Evolutionary conservation across 169 alveolate genomes (phyloP).

Genomic region (Plasmodium coatneyi): DNA sequence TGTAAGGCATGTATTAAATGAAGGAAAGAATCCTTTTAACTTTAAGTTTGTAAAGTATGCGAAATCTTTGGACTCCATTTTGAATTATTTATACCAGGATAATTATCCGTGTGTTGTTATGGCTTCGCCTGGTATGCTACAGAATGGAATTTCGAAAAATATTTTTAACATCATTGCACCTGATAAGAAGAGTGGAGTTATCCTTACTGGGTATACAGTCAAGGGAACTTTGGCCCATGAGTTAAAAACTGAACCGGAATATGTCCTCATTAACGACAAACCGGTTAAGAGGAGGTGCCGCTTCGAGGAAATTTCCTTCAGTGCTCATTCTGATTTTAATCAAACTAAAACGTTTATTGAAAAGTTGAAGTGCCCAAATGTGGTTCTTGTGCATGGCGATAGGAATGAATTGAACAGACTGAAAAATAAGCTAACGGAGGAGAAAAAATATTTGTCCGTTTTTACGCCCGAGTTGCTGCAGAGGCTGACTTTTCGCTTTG

Average conservation of each 20-base stretch:
- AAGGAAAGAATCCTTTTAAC: slow-evolving; percentile 94
- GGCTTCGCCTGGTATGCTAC: slow-evolving; percentile 99
- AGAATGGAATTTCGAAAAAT: slow-evolving; percentile 96
- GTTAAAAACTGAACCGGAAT: slow-evolving; percentile 93
- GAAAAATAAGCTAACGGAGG: slow-evolving; percentile 83
- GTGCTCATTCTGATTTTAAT: slow-evolving; percentile 96
- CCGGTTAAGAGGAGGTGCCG: slow-evolving; percentile 90
- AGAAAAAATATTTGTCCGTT: slow-evolving; percentile 76
- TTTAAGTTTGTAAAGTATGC: slow-evolving; percentile 91
- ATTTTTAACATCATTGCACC: slow-evolving; percentile 96
- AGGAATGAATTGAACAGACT: slow-evolving; percentile 90
- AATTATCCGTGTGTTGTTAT: slow-evolving; percentile 95
- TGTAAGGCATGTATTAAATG: slow-evolving; percentile 88
- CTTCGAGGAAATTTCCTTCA: slow-evolving; percentile 94
- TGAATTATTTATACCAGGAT: slow-evolving; percentile 77
- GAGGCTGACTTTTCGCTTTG: slow-evolving; percentile 73
- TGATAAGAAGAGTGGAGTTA: slow-evolving; percentile 94
- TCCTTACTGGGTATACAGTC: slow-evolving; percentile 98
- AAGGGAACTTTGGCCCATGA: slow-evolving; percentile 98
- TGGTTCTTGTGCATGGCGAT: slow-evolving; percentile 97
- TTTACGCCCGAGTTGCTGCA: slow-evolving; percentile 82
- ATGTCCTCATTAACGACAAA: slow-evolving; percentile 87
- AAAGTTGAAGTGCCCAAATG: slow-evolving; percentile 93
- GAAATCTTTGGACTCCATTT: slow-evolving; percentile 81
- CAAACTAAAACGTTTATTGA: slow-evolving; percentile 96